Evolutionary conservation across 108 stramenopile genomes (phyloP).

Genomic region (Conticribra weissflogii): DNA sequence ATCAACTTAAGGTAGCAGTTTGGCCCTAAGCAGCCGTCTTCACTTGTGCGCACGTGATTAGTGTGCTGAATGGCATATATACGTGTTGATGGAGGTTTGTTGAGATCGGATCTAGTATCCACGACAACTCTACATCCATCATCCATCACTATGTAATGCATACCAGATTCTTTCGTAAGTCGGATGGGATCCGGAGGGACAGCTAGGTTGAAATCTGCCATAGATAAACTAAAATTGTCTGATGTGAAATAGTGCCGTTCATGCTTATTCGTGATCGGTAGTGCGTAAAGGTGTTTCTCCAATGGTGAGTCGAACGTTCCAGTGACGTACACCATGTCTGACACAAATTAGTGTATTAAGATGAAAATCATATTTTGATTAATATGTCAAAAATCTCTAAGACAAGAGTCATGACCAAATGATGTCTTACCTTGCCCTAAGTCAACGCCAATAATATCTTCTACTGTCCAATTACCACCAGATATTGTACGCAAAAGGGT

Average conservation of each 20-base stretch:
- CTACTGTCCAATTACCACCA: conserved; percentile 80
- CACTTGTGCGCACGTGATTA: not conserved
- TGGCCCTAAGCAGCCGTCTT: conserved; percentile 23
- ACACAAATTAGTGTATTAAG: no score
- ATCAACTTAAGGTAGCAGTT: not conserved
- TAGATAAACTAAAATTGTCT: not conserved
- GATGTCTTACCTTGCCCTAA: conserved; percentile 22
- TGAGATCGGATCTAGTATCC: conserved; percentile 68
- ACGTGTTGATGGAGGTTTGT: conserved; percentile 52
- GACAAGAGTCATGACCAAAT: no score
- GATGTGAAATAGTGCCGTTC: not conserved
- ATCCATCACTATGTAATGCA: conserved; percentile 78
- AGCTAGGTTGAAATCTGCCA: not conserved
- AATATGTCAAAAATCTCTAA: no score
- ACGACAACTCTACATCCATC: conserved; percentile 58
- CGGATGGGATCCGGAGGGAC: conserved; percentile 45
- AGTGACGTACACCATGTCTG: conserved; percentile 80
- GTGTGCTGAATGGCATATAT: conserved; percentile 59
- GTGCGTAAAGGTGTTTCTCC: conserved; percentile 87
- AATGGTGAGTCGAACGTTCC: conserved; percentile 81
- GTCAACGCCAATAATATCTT: conserved; percentile 77
- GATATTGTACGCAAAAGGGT: conserved; percentile 63
- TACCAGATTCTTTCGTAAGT: conserved; percentile 58
- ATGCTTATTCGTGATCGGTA: conserved; percentile 40
- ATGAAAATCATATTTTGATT: no score